Percentiles rank a stretch among this genome's conserved stretches.
phyloP scores from a whole-genome alignment of 2,329 filamentous ascomycete species.

The Colletotrichum endophyticum region DNA sequence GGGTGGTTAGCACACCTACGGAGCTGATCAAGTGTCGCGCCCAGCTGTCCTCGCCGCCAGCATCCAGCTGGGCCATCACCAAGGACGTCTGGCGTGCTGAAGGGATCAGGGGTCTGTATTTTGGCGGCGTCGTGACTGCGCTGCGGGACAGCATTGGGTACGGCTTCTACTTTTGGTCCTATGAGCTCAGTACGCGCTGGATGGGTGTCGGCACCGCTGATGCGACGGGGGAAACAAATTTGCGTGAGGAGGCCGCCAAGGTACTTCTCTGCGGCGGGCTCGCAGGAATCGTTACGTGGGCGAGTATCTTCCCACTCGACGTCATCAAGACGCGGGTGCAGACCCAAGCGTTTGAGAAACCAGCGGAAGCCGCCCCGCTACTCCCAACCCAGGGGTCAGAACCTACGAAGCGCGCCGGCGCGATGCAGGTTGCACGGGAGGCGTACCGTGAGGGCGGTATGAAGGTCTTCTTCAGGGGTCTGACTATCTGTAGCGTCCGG shows the following conservation, averaged over 20 bases:
- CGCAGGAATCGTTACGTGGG: slow-evolving; percentile 88
- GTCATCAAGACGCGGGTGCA: slow-evolving; percentile 94
- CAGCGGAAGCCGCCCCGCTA: slow-evolving; percentile 31
- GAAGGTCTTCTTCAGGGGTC: slow-evolving; percentile 71
- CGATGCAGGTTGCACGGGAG: slow-evolving; percentile 67
- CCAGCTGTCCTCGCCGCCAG: slow-evolving; percentile 60
- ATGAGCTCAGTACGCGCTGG: slow-evolving; percentile 74
- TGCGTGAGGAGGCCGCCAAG: slow-evolving; percentile 58
- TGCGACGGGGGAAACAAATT: slow-evolving; percentile 20
- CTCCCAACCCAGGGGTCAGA: slow-evolving; percentile 29
- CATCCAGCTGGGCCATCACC: slow-evolving; percentile 69
- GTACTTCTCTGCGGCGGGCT: slow-evolving; percentile 84
- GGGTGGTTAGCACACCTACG: slow-evolving; percentile 84
- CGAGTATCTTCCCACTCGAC: slow-evolving; percentile 88
- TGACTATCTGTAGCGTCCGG: slow-evolving; percentile 81
- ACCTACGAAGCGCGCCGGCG: slow-evolving; percentile 44
- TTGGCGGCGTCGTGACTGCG: slow-evolving; percentile 81
- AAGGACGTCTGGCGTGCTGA: slow-evolving; percentile 61
- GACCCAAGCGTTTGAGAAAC: slow-evolving; percentile 57
- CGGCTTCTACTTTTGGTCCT: slow-evolving; percentile 96
- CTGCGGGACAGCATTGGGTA: slow-evolving; percentile 90
- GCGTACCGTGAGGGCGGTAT: slow-evolving; percentile 70
- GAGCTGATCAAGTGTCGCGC: slow-evolving; percentile 91
- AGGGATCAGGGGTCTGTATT: slow-evolving; percentile 76
- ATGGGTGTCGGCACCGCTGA: slow-evolving; percentile 42